Evolutionary conservation across 345 rosid species (phyloP).

Genomic region (Syzygium oleosum): DNA sequence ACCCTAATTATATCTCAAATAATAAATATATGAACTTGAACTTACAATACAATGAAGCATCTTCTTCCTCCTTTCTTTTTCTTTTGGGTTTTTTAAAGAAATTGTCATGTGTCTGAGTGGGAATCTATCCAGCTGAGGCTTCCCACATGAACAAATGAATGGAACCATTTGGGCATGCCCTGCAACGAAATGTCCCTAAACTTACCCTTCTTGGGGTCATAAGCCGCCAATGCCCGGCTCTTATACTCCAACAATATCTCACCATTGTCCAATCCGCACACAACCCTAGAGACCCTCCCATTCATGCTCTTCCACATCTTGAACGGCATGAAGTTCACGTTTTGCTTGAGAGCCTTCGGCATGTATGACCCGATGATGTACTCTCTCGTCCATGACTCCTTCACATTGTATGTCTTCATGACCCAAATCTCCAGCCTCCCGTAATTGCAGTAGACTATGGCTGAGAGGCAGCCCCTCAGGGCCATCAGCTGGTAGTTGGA

Average conservation of each 20-base stretch:
- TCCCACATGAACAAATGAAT: slow-evolving; percentile 57
- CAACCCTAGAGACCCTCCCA: slow-evolving; percentile 44
- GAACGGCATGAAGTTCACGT: slow-evolving; percentile 26
- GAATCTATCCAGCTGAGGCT: slow-evolving; percentile 59
- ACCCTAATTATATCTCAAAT: background rate
- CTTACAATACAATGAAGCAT: background rate
- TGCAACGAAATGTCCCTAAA: slow-evolving; percentile 51
- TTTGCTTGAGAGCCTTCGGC: slow-evolving; percentile 68
- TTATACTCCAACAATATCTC: slow-evolving; percentile 79
- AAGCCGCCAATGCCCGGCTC: slow-evolving; percentile 55
- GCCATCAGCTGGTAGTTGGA: slow-evolving; percentile 48
- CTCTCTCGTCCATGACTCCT: slow-evolving; percentile 68
- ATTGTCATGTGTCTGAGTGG: slow-evolving; percentile 1
- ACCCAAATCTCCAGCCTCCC: slow-evolving; percentile 84
- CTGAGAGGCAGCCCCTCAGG: slow-evolving; percentile 53
- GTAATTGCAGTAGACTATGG: slow-evolving; percentile 56
- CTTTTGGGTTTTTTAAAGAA: background rate
- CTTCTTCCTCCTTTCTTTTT: background rate
- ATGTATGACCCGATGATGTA: slow-evolving; percentile 52
- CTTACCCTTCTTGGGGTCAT: slow-evolving; percentile 49
- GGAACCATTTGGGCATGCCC: slow-evolving; percentile 75
- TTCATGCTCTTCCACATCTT: slow-evolving; percentile 44
- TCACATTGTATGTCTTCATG: slow-evolving; percentile 58
- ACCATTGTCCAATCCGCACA: slow-evolving; percentile 53
- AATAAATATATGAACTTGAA: background rate